phyloP scores from a whole-genome alignment of 73 alveolate species.

The Paramecium sonneborni region DNA sequence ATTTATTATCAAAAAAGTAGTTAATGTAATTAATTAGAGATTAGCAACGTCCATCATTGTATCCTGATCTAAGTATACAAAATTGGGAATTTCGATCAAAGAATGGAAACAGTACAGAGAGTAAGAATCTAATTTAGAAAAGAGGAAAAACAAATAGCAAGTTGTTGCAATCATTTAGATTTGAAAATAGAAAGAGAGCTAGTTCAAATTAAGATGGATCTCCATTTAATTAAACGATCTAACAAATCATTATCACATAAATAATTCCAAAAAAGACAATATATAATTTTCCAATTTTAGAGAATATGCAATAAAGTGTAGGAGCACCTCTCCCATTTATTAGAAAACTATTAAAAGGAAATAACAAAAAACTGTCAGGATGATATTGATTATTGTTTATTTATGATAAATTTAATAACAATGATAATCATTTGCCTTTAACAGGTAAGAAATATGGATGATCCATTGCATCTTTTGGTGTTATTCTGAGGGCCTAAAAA shows the following conservation, averaged over 20 bases:
- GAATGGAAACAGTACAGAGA: neutral
- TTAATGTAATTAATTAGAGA: neutral
- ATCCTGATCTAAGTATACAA: neutral
- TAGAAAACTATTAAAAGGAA: neutral
- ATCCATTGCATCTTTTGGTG: slow-evolving; percentile 95
- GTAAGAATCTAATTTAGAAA: neutral
- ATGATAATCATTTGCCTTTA: slow-evolving; percentile 15
- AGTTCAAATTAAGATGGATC: neutral
- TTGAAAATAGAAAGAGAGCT: neutral
- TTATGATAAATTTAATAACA: neutral
- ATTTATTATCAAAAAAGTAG: neutral
- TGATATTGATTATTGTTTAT: neutral
- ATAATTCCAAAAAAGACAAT: neutral
- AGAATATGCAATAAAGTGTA: neutral
- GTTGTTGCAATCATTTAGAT: neutral
- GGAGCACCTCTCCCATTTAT: neutral
- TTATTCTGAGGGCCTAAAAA: slow-evolving; percentile 78
- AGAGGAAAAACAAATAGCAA: neutral
- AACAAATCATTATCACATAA: neutral
- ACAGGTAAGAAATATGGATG: slow-evolving; percentile 96
- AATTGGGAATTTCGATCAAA: slow-evolving; percentile 26
- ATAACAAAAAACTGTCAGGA: neutral
- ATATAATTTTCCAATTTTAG: neutral
- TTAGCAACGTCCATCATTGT: neutral
- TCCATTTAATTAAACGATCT: neutral